A percentile compares a stretch with the other conserved stretches of the same genome.
These are phyloP conservation scores for Cryptosporidium felis DNA, from an alignment of 169 alveolate genomes.

Conservation along the genomic window DNA sequence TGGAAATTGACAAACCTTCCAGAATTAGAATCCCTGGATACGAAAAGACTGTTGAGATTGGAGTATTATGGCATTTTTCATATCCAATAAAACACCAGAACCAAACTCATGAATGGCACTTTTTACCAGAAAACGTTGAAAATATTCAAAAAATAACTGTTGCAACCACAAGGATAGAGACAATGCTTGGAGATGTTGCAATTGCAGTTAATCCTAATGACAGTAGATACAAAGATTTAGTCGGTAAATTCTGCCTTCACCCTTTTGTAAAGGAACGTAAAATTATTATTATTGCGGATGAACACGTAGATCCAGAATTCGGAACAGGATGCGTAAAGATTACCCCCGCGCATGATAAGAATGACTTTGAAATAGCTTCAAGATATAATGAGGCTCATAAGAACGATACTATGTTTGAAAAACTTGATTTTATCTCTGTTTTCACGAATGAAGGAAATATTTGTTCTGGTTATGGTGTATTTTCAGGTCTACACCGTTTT, in stretches of 20 bases:
- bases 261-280: constrained; percentile 96
- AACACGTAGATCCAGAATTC: constrained; percentile 94
- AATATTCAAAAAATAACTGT: constrained; percentile 78
- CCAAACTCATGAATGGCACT: constrained; percentile 70
- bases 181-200: constrained; percentile 99
- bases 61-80: constrained; percentile 95
- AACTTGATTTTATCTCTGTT: constrained; percentile 87
- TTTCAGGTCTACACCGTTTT: constrained; percentile 94
- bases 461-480: constrained; percentile 94
- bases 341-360: constrained; percentile 99
- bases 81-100: constrained; percentile 88
- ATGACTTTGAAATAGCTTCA: constrained; percentile 97
- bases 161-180: constrained; percentile 99
- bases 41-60: constrained; percentile 93
- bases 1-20: constrained; percentile 91
- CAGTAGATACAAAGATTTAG: constrained; percentile 88
- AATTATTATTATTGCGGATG: constrained; percentile 94
- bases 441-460: constrained; percentile 96
- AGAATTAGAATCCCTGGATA: constrained; percentile 84
- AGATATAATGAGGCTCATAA: constrained; percentile 85
- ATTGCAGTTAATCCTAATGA: constrained; percentile 99
- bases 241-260: constrained; percentile 96
- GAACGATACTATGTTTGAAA: neutral
- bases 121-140: constrained; percentile 81
- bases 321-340: constrained; percentile 99